Conservation (phyloP, 257 asterid species). For the Nicotiana sylvestris region DNA sequence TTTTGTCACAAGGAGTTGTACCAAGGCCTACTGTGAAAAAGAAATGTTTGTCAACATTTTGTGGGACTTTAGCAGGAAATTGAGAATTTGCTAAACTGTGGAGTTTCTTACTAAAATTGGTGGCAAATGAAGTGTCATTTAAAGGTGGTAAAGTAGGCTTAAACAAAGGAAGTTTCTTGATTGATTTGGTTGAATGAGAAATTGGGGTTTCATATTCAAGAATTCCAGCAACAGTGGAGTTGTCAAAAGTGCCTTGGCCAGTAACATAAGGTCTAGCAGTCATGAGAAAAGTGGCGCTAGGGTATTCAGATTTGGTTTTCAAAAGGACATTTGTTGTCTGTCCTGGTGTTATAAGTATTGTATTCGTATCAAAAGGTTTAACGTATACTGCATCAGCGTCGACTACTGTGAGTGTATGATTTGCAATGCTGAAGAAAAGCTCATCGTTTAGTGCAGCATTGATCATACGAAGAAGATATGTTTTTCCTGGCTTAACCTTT, state of each 20-base stretch:
- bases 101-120: slow-evolving; percentile 21
- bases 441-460: slow-evolving; percentile 43
- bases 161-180: slow-evolving; percentile 9
- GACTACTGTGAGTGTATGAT: slow-evolving; percentile 42
- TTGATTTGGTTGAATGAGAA: not conserved
- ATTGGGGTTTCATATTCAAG: slow-evolving; percentile 30
- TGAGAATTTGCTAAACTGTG: slow-evolving; percentile 15
- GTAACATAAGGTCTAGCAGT: slow-evolving; percentile 41
- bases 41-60: slow-evolving; percentile 23
- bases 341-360: slow-evolving; percentile 44
- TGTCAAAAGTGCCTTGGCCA: slow-evolving; percentile 41
- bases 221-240: slow-evolving; percentile 43
- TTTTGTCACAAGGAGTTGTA: slow-evolving; percentile 28
- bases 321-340: slow-evolving; percentile 46
- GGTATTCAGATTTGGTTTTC: slow-evolving; percentile 25
- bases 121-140: slow-evolving; percentile 34
- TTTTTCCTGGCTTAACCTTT: slow-evolving; percentile 28
- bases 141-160: slow-evolving; percentile 32
- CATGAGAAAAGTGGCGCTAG: slow-evolving; percentile 24
- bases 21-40: slow-evolving; percentile 51
- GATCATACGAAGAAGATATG: slow-evolving; percentile 33
- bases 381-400: slow-evolving; percentile 43
- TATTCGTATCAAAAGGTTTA: slow-evolving; percentile 39
- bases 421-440: slow-evolving; percentile 40
- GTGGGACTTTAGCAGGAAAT: slow-evolving; percentile 34